Evolutionary conservation across 306 rosid species (phyloP).

Genomic region (Sphenostylis stenocarpa): DNA sequence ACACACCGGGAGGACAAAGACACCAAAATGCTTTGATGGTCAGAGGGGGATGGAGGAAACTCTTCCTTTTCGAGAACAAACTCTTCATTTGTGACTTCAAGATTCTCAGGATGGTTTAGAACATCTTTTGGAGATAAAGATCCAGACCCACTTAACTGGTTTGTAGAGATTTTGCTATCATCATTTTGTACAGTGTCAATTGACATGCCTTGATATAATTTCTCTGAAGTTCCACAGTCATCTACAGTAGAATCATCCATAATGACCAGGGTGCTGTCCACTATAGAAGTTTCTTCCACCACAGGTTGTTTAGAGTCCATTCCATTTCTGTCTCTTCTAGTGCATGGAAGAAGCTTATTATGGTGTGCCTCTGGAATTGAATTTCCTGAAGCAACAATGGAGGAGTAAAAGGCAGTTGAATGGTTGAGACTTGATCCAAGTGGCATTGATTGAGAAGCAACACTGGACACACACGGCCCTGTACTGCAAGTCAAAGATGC

Average conservation of each 20-base stretch:
- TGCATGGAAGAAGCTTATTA: slow-evolving; percentile 36
- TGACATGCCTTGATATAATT: slow-evolving; percentile 38
- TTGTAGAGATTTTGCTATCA: slow-evolving; percentile 38
- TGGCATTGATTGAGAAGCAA: slow-evolving; percentile 43
- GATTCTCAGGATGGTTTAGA: slow-evolving; percentile 42
- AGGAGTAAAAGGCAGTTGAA: slow-evolving; percentile 43
- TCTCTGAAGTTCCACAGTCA: slow-evolving; percentile 40
- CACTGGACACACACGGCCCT: slow-evolving; percentile 41
- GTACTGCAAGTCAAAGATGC: slow-evolving; percentile 36
- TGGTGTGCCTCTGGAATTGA: slow-evolving; percentile 43
- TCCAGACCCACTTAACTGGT: slow-evolving; percentile 39
- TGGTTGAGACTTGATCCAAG: slow-evolving; percentile 36
- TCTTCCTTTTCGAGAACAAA: slow-evolving; percentile 56
- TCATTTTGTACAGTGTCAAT: slow-evolving; percentile 38
- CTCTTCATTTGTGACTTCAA: slow-evolving; percentile 44
- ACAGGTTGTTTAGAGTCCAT: slow-evolving; percentile 30
- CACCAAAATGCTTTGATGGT: slow-evolving; percentile 96
- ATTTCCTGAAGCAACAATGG: slow-evolving; percentile 41
- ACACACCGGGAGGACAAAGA: slow-evolving; percentile 93
- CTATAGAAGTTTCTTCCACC: slow-evolving; percentile 41
- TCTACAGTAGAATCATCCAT: slow-evolving; percentile 41
- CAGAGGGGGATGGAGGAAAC: slow-evolving; percentile 85
- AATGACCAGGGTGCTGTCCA: slow-evolving; percentile 26
- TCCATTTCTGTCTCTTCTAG: slow-evolving; percentile 37
- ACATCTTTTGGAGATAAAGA: slow-evolving; percentile 44